Conservation (phyloP, 768 basidiomycete species). For the Boletus tomentosulus region DNA sequence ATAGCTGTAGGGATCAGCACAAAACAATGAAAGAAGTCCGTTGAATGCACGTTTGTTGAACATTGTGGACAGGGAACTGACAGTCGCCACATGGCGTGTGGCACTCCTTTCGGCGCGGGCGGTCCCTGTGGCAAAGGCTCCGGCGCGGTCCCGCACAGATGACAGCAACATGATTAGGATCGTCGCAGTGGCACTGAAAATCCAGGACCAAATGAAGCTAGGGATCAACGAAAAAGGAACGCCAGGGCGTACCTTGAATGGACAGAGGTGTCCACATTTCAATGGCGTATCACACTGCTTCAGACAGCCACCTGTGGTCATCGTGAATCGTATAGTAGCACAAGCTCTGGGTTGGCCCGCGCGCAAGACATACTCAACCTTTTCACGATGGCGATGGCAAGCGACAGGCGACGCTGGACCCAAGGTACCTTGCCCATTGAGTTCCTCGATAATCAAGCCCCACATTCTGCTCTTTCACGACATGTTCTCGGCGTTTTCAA, state of each 20-base stretch:
- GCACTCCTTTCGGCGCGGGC: slow-evolving; percentile 57
- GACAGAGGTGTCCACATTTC: slow-evolving; percentile 62
- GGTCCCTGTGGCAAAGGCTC: slow-evolving; percentile 48
- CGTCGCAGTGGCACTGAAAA: slow-evolving; percentile 56
- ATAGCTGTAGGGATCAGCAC: slow-evolving; percentile 33
- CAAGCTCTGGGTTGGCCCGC: slow-evolving; percentile 54
- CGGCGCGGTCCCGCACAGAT: slow-evolving; percentile 47
- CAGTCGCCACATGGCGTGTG: slow-evolving; percentile 52
- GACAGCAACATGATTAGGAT: slow-evolving; percentile 47
- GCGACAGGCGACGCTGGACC: slow-evolving; percentile 53
- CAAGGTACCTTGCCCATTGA: slow-evolving; percentile 43
- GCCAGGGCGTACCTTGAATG: slow-evolving; percentile 45
- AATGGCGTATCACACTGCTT: slow-evolving; percentile 49
- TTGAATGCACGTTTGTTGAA: slow-evolving; percentile 48
- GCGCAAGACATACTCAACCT: slow-evolving; percentile 36
- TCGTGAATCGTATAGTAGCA: too few relatives aligned
- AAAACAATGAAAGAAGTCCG: background rate
- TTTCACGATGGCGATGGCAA: slow-evolving; percentile 53
- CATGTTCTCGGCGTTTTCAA: slow-evolving; percentile 62
- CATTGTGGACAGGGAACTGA: slow-evolving; percentile 40
- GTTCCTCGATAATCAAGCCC: slow-evolving; percentile 52
- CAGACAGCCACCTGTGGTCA: slow-evolving; percentile 53
- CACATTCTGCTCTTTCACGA: slow-evolving; percentile 52
- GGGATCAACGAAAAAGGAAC: background rate
- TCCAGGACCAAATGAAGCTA: too few relatives aligned